Evolutionary conservation across 495 filamentous ascomycete species (phyloP), one percentile per base, ranked within the genome.

Genomic region (Niebla homalea): DNA sequence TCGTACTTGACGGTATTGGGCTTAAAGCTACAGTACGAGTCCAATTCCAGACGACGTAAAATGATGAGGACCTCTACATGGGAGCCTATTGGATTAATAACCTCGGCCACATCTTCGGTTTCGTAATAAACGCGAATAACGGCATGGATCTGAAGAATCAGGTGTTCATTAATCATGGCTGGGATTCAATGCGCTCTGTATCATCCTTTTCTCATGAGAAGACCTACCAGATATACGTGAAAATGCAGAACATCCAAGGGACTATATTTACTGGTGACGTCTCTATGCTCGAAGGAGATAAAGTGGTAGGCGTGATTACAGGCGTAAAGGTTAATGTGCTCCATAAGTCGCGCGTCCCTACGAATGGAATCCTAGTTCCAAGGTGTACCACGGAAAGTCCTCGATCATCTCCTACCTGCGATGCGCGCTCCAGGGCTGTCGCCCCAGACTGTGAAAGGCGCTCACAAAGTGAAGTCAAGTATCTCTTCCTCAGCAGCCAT

Each of bases 71-170:
- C 46, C 87, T 78, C 66, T 44, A 37, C 20, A 29, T 50, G 11
- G 39, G 6, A 5, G 53, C 57, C 4, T 50, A 75, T 54, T 79
- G 74, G 65, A 76, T 81, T 48, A 78, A 83, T 55, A 75, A 71
- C 23, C 53, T 75, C 46, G 74, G 72, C 54, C 79, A 83, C 52
- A 72, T 80, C 23, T 76, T 76, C 3, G 80, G 80, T 18, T 83
- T 84, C 58, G 74, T 77, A 57, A 73, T 81, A 60, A 83, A 84
- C 55, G 79, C 69, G 16, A 81, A 77, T 46, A 79, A 81, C 51
- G 72, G 67, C 23, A 67, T 77, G 7, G 75, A 83, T 52, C 73
- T 72, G 10, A 69, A 72, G 43, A 70, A 75, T 48, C 64, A 72
- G 40, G 75, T 79, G 42, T 84, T 71, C 59, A 74, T 83, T 49